Evolutionary conservation across 495 filamentous ascomycete genomes (phyloP).

Genomic region (Lasiosphaeria hispida): DNA sequence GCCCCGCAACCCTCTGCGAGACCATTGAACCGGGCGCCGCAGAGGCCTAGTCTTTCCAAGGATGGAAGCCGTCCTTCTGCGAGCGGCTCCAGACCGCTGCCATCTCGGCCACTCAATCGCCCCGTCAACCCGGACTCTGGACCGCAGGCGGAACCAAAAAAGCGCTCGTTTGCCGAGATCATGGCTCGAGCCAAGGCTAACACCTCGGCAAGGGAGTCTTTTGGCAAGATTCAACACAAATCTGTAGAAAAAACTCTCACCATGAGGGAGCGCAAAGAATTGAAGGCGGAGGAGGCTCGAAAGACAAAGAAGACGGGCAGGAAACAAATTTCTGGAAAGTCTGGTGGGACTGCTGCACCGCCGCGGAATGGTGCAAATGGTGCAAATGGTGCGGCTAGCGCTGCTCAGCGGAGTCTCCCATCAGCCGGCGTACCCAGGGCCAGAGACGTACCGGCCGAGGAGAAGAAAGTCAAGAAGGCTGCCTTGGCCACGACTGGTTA

Average conservation of each 20-base stretch:
- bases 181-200: slow-evolving; percentile 62
- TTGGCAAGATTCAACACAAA: slow-evolving; percentile 58
- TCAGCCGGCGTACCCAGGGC: slow-evolving; percentile 10
- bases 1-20: slow-evolving; percentile 4
- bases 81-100: slow-evolving; percentile 13
- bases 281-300: slow-evolving; percentile 36
- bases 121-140: slow-evolving; percentile 27
- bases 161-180: slow-evolving; percentile 65
- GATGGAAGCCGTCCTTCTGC: neutral
- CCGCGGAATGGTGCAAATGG: slow-evolving; percentile 22
- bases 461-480: slow-evolving; percentile 58
- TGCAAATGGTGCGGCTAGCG: slow-evolving; percentile 4
- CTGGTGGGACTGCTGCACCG: slow-evolving; percentile 18
- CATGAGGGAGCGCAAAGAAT: slow-evolving; percentile 48
- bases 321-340: slow-evolving; percentile 18
- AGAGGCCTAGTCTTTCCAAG: neutral
- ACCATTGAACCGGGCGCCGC: slow-evolving; percentile 19
- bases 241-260: slow-evolving; percentile 41
- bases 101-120: slow-evolving; percentile 20
- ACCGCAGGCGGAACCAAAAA: slow-evolving; percentile 48
- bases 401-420: slow-evolving; percentile 19
- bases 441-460: slow-evolving; percentile 27
- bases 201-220: slow-evolving; percentile 43
- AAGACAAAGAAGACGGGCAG: slow-evolving; percentile 18
- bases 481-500: slow-evolving; percentile 57